Percentiles rank a stretch among this genome's conserved stretches.
Evolutionary conservation across 2,329 filamentous ascomycete genomes (phyloP).

Genomic region (Diaporthe velutina): DNA sequence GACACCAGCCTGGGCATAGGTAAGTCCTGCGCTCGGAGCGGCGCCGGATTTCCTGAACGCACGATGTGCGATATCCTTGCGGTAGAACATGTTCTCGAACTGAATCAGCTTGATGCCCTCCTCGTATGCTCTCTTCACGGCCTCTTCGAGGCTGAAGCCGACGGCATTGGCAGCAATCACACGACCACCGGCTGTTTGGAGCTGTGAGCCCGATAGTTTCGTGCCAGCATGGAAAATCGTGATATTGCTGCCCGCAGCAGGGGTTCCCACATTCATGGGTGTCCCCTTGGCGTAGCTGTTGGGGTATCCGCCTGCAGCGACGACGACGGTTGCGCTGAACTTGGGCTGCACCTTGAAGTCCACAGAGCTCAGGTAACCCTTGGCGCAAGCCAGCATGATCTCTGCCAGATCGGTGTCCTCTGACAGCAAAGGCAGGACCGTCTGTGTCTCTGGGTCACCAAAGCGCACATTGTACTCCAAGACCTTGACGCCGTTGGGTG

Average conservation of each 20-base stretch:
- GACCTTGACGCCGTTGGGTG: conserved; percentile 81
- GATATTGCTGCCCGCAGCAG: conserved; percentile 63
- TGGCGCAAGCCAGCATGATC: conserved; percentile 87
- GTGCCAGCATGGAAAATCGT: conserved; percentile 97
- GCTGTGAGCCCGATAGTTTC: conserved; percentile 68
- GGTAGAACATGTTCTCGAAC: conserved; percentile 91
- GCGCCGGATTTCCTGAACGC: conserved; percentile 65
- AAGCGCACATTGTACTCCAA: conserved; percentile 96
- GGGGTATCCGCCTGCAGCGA: conserved; percentile 92
- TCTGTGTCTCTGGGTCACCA: conserved; percentile 93
- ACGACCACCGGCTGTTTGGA: conserved; percentile 86
- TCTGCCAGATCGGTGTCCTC: conserved; percentile 86
- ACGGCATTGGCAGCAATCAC: conserved; percentile 94
- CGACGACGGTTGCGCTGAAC: conserved; percentile 92
- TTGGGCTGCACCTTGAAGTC: conserved; percentile 75
- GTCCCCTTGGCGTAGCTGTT: conserved; percentile 86
- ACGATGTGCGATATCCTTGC: conserved; percentile 91
- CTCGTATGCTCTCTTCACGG: conserved; percentile 86
- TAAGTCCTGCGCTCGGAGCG: conserved; percentile 64
- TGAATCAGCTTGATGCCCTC: conserved; percentile 82
- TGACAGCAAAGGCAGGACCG: conserved; percentile 82
- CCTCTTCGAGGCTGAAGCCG: conserved; percentile 78
- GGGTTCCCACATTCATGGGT: conserved; percentile 63
- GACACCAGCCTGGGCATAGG: conserved; percentile 93
- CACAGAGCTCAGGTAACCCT: conserved; percentile 79